Conservation (phyloP, 441 rosid genomes). For the Jatropha multifida region DNA sequence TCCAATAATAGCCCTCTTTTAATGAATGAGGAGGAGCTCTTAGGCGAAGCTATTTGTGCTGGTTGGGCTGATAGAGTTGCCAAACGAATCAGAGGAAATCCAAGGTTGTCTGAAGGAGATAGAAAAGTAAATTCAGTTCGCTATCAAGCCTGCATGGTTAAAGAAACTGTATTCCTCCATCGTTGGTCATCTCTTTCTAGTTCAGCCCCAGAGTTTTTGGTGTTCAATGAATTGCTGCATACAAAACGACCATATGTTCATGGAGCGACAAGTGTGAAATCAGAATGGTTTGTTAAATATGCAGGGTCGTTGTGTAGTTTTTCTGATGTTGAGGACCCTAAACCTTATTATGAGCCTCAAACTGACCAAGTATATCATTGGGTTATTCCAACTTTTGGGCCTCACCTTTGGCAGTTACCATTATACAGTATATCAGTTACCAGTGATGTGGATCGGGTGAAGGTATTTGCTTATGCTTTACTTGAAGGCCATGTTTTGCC, state of each 20-base stretch:
- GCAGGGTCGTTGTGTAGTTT: slow-evolving; percentile 57
- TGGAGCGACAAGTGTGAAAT: slow-evolving; percentile 72
- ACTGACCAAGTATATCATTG: slow-evolving; percentile 54
- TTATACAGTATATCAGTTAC: slow-evolving; percentile 41
- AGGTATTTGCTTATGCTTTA: slow-evolving; percentile 68
- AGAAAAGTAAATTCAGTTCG: slow-evolving; percentile 49
- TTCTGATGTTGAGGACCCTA: slow-evolving; percentile 58
- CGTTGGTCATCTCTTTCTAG: slow-evolving; percentile 66
- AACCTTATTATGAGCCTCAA: slow-evolving; percentile 58
- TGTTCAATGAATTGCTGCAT: slow-evolving; percentile 67
- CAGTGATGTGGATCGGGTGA: slow-evolving; percentile 31
- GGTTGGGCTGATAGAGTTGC: slow-evolving; percentile 99
- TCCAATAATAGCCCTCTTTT: slow-evolving; percentile 51
- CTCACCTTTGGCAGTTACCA: slow-evolving; percentile 73
- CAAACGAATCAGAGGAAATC: slow-evolving; percentile 42
- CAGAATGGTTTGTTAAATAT: slow-evolving; percentile 77
- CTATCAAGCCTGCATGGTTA: slow-evolving; percentile 67
- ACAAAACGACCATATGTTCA: slow-evolving; percentile 83
- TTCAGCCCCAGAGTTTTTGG: slow-evolving; percentile 81
- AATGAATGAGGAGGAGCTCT: slow-evolving; percentile 66
- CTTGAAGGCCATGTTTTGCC: slow-evolving; percentile 81
- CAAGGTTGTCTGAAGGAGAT: slow-evolving; percentile 37
- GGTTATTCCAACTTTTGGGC: slow-evolving; percentile 64
- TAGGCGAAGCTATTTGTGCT: slow-evolving; percentile 82
- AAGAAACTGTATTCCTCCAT: slow-evolving; percentile 75